Evolutionary conservation across 495 filamentous ascomycete species (phyloP).

Genomic region (Tetracladium setigerum): DNA sequence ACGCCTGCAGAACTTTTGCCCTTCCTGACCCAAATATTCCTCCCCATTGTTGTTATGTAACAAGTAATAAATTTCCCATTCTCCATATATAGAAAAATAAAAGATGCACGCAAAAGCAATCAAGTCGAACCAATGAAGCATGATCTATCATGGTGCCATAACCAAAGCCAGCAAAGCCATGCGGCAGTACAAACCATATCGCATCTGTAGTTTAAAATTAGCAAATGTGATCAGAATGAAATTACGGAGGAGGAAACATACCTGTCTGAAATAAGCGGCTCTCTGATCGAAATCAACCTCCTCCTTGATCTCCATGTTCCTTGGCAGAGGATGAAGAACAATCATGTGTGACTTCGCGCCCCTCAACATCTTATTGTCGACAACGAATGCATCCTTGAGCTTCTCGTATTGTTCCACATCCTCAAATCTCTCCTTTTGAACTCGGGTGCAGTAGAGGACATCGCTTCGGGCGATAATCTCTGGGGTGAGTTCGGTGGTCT

Average conservation of each 20-base stretch:
- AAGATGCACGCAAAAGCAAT: not conserved
- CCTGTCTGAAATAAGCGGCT: constrained; percentile 98
- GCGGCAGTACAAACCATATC: constrained; percentile 92
- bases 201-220: constrained; percentile 66
- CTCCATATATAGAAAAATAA: too few relatives aligned
- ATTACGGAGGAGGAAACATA: constrained; percentile 37
- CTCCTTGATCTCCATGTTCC: constrained; percentile 85
- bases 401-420: constrained; percentile 71
- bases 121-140: not conserved
- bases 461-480: constrained; percentile 79
- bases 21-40: too few relatives aligned
- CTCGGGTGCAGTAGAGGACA: constrained; percentile 90
- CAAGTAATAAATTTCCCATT: too few relatives aligned
- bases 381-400: constrained; percentile 77
- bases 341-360: constrained; percentile 85
- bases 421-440: constrained; percentile 91
- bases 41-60: too few relatives aligned
- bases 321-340: constrained; percentile 90
- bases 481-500: constrained; percentile 70
- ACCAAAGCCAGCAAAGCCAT: constrained; percentile 95
- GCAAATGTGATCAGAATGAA: constrained; percentile 6
- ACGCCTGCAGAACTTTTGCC: too few relatives aligned
- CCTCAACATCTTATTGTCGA: constrained; percentile 87
- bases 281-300: constrained; percentile 97
- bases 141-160: constrained; percentile 45